Evolutionary conservation across 768 basidiomycete genomes (phyloP).

Genomic region (Amanita thiersii): DNA sequence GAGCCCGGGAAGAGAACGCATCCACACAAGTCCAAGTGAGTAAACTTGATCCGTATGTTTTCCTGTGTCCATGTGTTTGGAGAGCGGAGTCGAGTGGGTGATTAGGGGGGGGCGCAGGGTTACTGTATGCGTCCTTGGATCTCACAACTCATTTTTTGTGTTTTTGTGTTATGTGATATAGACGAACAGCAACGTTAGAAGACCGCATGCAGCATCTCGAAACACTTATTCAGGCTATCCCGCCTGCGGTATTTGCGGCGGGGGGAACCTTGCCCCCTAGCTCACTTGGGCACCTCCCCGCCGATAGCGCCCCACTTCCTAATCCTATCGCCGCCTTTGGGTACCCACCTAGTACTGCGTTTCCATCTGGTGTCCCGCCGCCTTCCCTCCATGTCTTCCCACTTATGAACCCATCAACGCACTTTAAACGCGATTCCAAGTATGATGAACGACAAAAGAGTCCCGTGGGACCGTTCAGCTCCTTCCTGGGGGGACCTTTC

Average conservation of each 20-base stretch:
- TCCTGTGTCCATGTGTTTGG: background rate
- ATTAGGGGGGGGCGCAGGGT: too few species aligned
- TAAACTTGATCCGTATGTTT: slow-evolving; percentile 9
- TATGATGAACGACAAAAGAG: slow-evolving; percentile 37
- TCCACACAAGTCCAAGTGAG: slow-evolving; percentile 84
- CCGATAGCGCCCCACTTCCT: slow-evolving; percentile 15
- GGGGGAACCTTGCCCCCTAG: slow-evolving; percentile 31
- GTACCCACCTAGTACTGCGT: slow-evolving; percentile 25
- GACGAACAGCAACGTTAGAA: slow-evolving; percentile 76
- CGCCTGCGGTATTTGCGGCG: slow-evolving; percentile 69
- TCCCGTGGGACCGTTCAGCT: slow-evolving; percentile 30
- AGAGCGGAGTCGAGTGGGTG: too few species aligned
- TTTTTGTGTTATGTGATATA: slow-evolving; percentile 17
- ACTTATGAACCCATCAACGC: slow-evolving; percentile 73
- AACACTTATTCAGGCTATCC: slow-evolving; percentile 77
- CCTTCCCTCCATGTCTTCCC: slow-evolving; percentile 73
- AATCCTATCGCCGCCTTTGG: slow-evolving; percentile 33
- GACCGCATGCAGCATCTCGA: slow-evolving; percentile 87
- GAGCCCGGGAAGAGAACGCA: slow-evolving; percentile 82
- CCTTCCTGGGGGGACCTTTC: slow-evolving; percentile 29
- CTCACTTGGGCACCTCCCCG: slow-evolving; percentile 20
- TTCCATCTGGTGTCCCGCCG: slow-evolving; percentile 59
- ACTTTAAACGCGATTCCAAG: slow-evolving; percentile 45
- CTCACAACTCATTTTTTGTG: slow-evolving; percentile 7
- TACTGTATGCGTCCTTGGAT: too few species aligned